Base-by-base conservation (phyloP, 2,329 filamentous ascomycete species). In the Fusarium guadeloupense region DNA sequence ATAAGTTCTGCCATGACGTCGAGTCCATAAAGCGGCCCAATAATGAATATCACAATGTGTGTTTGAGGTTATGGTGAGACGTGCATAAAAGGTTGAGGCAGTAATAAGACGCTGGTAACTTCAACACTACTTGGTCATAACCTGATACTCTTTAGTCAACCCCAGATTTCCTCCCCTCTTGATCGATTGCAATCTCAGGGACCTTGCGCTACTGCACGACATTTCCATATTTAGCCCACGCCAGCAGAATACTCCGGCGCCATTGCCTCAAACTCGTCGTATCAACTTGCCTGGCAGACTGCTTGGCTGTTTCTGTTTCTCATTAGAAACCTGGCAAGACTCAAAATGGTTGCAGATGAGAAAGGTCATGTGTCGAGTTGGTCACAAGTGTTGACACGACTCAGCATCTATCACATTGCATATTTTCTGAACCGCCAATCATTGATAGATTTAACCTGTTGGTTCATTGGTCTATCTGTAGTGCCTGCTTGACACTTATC, bases 141-240 rank as follows among this genome's bases (percentile, higher is more conserved):
- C n/a, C n/a, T n/a, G n/a, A 10, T 21, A 33, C n/a, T 38, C 16
- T 17, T 10, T 30, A 39, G 8, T 17, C 23, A 54, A 56, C 60
- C 55, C 45, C 55, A 26, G 60, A 46, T 57, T 58, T 37, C 17
- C 42, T 25, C 34, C 42, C 28, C 16, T 48, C 39, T 64, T 23
- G 43, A 45, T 25, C 45, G 35, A n/a, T n/a, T n/a, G n/a, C n/a
- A 54, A 44, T 48, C 40, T 44, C 41, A 43, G 44, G 60, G 46
- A 42, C 50, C 55, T 50, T 52, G 45, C 60, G 41, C 60, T 64
- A 64, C 60, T 63, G 60, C 60, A 64, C 35, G 50, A 57, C 56
- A 64, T 55, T 64, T 64, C 60, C 60, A 62, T 57, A 64, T 53
- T 64, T 64, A 64, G 60, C 44, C 49, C 50, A 45, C 60, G 60